Evolutionary conservation across 2,329 filamentous ascomycete species (phyloP).

Genomic region (Nemania sp.): DNA sequence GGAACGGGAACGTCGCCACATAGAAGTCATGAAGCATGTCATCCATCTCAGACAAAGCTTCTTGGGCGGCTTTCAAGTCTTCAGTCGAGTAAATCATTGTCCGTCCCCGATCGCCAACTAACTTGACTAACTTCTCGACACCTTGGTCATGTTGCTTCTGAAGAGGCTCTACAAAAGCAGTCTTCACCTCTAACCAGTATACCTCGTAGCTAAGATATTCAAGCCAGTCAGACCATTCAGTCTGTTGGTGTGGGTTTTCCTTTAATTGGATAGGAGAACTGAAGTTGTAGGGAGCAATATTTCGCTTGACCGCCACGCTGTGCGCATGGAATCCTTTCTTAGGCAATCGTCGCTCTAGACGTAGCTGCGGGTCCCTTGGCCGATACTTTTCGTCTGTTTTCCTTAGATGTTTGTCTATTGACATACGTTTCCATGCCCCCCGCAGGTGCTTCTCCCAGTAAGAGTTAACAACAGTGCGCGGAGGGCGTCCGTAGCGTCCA

Average conservation of each 20-base stretch:
- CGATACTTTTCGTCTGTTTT: too few relatives aligned
- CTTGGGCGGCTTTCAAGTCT: neutral
- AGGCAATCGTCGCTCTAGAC: too few relatives aligned
- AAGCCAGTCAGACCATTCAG: neutral
- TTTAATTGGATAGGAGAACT: neutral
- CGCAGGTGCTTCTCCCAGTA: neutral
- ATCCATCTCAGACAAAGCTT: neutral
- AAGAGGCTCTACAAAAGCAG: neutral
- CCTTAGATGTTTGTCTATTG: neutral
- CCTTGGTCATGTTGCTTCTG: neutral
- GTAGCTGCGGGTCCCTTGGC: neutral
- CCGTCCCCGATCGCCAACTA: neutral
- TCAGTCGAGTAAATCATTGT: neutral
- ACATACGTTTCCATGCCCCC: neutral
- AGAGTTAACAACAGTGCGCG: too few relatives aligned
- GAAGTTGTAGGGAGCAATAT: neutral
- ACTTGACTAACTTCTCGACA: neutral
- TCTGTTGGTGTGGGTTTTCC: neutral
- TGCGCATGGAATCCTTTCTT: neutral
- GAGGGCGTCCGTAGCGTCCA: too few relatives aligned
- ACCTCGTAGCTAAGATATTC: conserved; percentile 2
- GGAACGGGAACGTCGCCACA: neutral
- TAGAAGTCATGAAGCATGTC: neutral
- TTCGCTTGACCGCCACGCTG: neutral
- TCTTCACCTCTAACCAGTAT: neutral